Conservation (phyloP, 2,329 filamentous ascomycete species). For the Calonectria hongkongensis region DNA sequence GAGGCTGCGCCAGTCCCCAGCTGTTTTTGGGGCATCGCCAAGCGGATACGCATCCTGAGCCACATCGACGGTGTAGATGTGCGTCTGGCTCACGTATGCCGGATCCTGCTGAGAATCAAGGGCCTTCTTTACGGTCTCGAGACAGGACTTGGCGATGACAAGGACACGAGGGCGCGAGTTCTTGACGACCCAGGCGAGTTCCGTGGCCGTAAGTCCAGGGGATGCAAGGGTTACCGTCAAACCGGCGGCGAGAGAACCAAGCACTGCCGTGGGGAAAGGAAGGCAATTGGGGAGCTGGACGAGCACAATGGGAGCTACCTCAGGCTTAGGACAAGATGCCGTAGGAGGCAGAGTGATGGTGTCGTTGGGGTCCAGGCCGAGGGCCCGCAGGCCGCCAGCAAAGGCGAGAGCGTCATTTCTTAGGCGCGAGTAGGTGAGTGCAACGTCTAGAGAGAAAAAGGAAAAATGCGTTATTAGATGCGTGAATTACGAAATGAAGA, state of each 20-base stretch:
- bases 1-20: conserved; percentile 77
- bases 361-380: conserved; percentile 61
- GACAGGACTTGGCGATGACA: conserved; percentile 59
- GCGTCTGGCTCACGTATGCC: conserved; percentile 65
- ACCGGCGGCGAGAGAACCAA: conserved; percentile 63
- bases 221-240: conserved; percentile 64
- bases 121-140: conserved; percentile 59
- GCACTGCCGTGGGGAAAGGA: conserved; percentile 59
- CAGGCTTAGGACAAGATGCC: conserved; percentile 60
- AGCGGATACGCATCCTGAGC: conserved; percentile 59
- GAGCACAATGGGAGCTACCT: conserved; percentile 64
- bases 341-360: conserved; percentile 61
- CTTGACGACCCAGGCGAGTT: conserved; percentile 64
- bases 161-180: conserved; percentile 62
- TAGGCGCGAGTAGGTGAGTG: conserved; percentile 60
- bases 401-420: conserved; percentile 60
- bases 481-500: neutral
- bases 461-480: conserved; percentile 5
- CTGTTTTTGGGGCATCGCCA: conserved; percentile 1
- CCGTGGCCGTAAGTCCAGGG: conserved; percentile 62
- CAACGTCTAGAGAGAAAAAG: conserved; percentile 54
- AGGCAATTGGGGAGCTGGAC: conserved; percentile 66
- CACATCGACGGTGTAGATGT: conserved; percentile 74
- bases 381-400: conserved; percentile 58
- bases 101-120: conserved; percentile 58